Base-by-base conservation (phyloP, 805 yeast genomes). In the Ogataea nakhonphanomensis region DNA sequence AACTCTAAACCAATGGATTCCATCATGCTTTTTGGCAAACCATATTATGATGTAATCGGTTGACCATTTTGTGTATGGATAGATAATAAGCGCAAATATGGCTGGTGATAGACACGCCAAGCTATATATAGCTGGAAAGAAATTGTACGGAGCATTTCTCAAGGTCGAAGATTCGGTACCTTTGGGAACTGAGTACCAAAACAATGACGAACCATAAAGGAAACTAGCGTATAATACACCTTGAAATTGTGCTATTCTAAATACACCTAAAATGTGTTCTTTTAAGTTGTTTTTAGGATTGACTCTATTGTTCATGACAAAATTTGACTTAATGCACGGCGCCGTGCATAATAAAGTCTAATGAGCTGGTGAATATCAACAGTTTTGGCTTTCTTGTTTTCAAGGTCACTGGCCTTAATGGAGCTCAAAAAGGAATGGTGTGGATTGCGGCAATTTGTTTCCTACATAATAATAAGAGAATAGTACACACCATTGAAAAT, bases 201-300 rank as follows among this genome's bases (percentile, higher is more conserved):
- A 66, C 21, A 74, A 57, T 3, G 74, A 65, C 7, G 70, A 55
- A 8, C 81, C 81, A 45, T 74, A 74, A n/a, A 69, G 58, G 48
- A 76, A 65, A 0, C 83, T 82, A 10, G 75, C 69, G 70, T 77
- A 81, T 12, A 78, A 52, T 3, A 80, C 77, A 11, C 73, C 66
- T 2, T 84, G 82, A 42, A 71, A 66, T 31, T 65, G 65, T 5
- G 65, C 57, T 67, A 70, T 66, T 30, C 55, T 53, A 45, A 66
- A 61, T 2, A 73, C 71, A 21, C 66, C 73, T 37, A 53, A 45
- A 44, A 65, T 50, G 33, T 51, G 49, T 23, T 51, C 54, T 44
- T 39, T 37, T n/a, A 57, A 34, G 32, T 55, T 57, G 33, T 50
- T 48, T 34, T 55, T 63, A 46, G 52, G 53, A 44, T 47, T 51